Evolutionary conservation across 164 flowering plant genomes (phyloP), one percentile per base, ranked within the genome.

Genomic region (Umbellularia californica): DNA sequence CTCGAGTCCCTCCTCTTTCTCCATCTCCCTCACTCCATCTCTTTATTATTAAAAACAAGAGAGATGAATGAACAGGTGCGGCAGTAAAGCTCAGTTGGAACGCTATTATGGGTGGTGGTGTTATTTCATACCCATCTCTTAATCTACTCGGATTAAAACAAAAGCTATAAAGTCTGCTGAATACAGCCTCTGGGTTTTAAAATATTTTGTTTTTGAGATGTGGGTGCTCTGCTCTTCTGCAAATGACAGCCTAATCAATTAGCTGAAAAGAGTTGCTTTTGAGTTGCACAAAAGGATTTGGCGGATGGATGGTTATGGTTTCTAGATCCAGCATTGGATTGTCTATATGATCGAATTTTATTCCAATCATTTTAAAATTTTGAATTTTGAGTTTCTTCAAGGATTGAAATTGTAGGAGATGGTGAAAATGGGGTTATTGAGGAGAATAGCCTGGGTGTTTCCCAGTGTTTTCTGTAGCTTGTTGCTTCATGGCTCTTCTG

Each of bases 341-440:
- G 17, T 15, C 20, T 15, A 3, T n/a, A 17, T 17, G 5, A 30
- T 30, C 0, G 20, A 14, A 19, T 35, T 35, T 35, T 35, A 35
- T 35, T 35, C 47, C 47, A 7, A 35, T 35, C 47, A 35, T 5
- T 55, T 15, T 14, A 10, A 4, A 14, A 14, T 55, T 55, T 3
- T 15, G 60, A n/a, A 19, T 15, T 55, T 30, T 30, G 33, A 30
- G 33, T 30, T 30, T 55, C 17, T 55, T 55, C 20, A 55, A 19
- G 58, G n/a, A 3, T 55, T 55, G 60, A 14, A 55, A 55, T 19
- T 15, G 20, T 23, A 35, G 41, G 23, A 77, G 52, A 76, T 77
- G 82, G 73, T 74, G 82, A 77, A 73, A 68, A 73, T 82, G 85
- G 76, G 73, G 70, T 65, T 69, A 74, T 69, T 72, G 72, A 70